These are phyloP conservation scores for Penicillium sp. DNA, from an alignment of 2,329 filamentous ascomycete genomes.

Conservation along the genomic window DNA sequence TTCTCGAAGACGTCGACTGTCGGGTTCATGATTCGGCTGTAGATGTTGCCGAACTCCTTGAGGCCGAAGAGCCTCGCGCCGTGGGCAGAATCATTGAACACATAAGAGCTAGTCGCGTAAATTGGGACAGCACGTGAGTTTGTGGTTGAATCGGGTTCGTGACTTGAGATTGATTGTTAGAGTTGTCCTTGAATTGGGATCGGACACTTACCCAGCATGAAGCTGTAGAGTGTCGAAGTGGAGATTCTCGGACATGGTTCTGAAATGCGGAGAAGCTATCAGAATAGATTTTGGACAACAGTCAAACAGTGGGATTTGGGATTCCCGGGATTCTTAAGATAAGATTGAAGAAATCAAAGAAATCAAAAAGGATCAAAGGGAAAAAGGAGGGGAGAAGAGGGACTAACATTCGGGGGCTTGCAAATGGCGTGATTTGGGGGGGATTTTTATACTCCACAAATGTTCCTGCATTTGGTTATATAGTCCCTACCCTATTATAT, in stretches of 20 bases:
- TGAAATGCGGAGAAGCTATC: slow-evolving; percentile 4
- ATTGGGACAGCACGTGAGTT: slow-evolving; percentile 89
- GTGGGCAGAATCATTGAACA: slow-evolving; percentile 93
- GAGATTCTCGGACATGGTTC: slow-evolving; percentile 31
- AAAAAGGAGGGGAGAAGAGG: not conserved
- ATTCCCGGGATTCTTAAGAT: not conserved
- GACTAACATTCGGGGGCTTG: not conserved
- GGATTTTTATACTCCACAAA: not conserved
- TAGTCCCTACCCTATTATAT: too few relatives aligned
- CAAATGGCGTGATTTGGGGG: not conserved
- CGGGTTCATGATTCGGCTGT: slow-evolving; percentile 92
- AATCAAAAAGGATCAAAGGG: not conserved
- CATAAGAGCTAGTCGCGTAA: slow-evolving; percentile 86
- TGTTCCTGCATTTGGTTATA: not conserved
- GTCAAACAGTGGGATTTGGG: not conserved
- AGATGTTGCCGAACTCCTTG: slow-evolving; percentile 96
- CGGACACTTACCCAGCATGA: slow-evolving; percentile 61
- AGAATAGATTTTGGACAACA: not conserved
- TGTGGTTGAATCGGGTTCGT: slow-evolving; percentile 69
- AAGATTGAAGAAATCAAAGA: not conserved
- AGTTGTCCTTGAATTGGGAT: slow-evolving; percentile 1
- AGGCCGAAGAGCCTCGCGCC: slow-evolving; percentile 90
- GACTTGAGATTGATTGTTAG: slow-evolving; percentile 43
- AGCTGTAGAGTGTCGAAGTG: slow-evolving; percentile 80
- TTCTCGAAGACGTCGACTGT: slow-evolving; percentile 96